A percentile compares a stretch with the other conserved stretches of the same genome.
Conservation (phyloP, 1,139 yeast genomes). For the Candida pseudoviswanathii region DNA sequence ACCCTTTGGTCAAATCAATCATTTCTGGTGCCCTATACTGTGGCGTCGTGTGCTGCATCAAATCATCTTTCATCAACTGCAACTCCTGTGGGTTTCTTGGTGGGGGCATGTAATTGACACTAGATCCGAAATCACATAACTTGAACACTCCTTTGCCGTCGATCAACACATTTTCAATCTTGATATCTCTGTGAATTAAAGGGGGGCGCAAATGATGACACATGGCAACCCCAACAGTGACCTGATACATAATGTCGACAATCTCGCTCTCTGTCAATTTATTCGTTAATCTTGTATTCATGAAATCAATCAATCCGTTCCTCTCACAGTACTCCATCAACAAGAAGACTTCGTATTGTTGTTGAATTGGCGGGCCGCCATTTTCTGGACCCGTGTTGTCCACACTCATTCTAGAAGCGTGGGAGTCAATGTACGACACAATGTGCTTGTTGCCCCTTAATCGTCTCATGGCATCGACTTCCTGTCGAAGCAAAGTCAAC, state of each 20-base stretch:
- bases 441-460: slow-evolving; percentile 75
- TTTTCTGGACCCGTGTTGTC: slow-evolving; percentile 17
- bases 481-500: slow-evolving; percentile 67
- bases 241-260: slow-evolving; percentile 77
- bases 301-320: slow-evolving; percentile 87
- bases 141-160: slow-evolving; percentile 74
- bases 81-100: slow-evolving; percentile 70
- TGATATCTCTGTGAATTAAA: slow-evolving; percentile 88
- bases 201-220: slow-evolving; percentile 87
- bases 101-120: slow-evolving; percentile 64
- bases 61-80: slow-evolving; percentile 73
- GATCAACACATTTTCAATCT: slow-evolving; percentile 90
- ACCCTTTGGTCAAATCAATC: slow-evolving; percentile 83
- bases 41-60: slow-evolving; percentile 93
- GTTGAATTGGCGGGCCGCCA: slow-evolving; percentile 23
- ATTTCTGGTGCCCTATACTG: slow-evolving; percentile 96
- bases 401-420: slow-evolving; percentile 68
- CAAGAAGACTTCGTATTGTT: slow-evolving; percentile 82
- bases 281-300: slow-evolving; percentile 87
- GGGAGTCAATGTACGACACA: slow-evolving; percentile 90
- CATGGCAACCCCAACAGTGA: slow-evolving; percentile 79
- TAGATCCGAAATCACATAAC: slow-evolving; percentile 93
- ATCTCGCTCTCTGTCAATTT: slow-evolving; percentile 84
- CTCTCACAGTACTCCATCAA: slow-evolving; percentile 91
- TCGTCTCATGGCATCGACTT: slow-evolving; percentile 83